Base-by-base conservation (phyloP, 1,284 basidiomycete genomes). In the Microbotryum saponariae region DNA sequence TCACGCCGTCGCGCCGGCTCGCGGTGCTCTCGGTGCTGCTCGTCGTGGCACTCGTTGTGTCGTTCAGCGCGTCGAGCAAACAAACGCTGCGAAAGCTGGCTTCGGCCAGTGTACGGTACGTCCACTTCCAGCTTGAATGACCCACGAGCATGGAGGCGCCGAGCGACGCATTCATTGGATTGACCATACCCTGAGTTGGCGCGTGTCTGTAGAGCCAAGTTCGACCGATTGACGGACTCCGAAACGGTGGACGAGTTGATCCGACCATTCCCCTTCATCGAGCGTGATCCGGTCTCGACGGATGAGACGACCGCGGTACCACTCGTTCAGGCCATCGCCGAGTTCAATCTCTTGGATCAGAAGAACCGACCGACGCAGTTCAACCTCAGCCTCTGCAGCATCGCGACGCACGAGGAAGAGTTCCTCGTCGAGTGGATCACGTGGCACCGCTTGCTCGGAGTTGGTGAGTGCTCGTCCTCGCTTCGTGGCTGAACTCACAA, bases 391-490 rank as follows among this genome's bases (percentile, higher is more conserved):
- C 44, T 66, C 14, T 66, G 65, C 54, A 62, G 61, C 20, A 57
- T 66, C 3, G 55, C 61, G 47, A 63, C 65, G 6, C 65, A 66
- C 58, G 65, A 66, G 57, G 56, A 63, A 50, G 51, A 51, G 47
- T 66, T 52, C 54, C 29, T 66, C 6, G 59, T 59, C 2, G 65
- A 66, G 48, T 66, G 65, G 65, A 25, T 66, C 48, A 63, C 59
- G 14, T 66, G 61, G 62, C 65, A 66, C 25, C 56, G 59, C 14
- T 37, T 66, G 37, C 48, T 59, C 21, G 65, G 65, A n/a, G 56
- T 66, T 20, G 27, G 51, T 53, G 8, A 53, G 51, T 53, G 20
- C 25, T 53, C n/a, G 51, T n/a, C 23, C 25, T 16, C 10, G 14
- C n/a, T 27, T 29, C 20, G 18, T 29, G 27, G n/a, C 18, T 16